Evolutionary conservation across 1,284 basidiomycete genomes (phyloP).

Genomic region (Gomphus bonarii): DNA sequence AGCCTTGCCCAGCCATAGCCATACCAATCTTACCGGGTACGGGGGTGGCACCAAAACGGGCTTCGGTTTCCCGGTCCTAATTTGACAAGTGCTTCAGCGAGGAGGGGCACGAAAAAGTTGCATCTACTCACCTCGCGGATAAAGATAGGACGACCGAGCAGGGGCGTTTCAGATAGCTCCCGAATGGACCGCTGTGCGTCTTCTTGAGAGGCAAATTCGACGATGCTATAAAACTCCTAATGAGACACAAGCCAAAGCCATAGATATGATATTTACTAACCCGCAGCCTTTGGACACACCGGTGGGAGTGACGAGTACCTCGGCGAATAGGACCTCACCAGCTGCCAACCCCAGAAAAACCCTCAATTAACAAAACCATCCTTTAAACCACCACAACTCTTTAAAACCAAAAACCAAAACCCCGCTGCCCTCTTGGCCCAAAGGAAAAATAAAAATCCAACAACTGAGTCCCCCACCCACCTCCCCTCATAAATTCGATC

Average conservation of each 20-base stretch:
- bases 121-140: slow-evolving; percentile 73
- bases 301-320: slow-evolving; percentile 93
- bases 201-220: slow-evolving; percentile 80
- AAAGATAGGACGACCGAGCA: slow-evolving; percentile 89
- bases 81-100: background rate
- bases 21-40: slow-evolving; percentile 89
- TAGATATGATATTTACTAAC: slow-evolving; percentile 36
- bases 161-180: slow-evolving; percentile 78
- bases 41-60: slow-evolving; percentile 87
- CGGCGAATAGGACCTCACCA: slow-evolving; percentile 97
- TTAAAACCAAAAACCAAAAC: slow-evolving; percentile 11
- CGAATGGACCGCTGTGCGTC: slow-evolving; percentile 80
- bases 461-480: slow-evolving; percentile 77
- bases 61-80: slow-evolving; percentile 93
- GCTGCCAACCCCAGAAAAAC: slow-evolving; percentile 77
- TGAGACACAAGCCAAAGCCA: slow-evolving; percentile 2
- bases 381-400: slow-evolving; percentile 45
- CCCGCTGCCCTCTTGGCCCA: slow-evolving; percentile 8
- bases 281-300: slow-evolving; percentile 98
- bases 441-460: slow-evolving; percentile 15
- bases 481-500: slow-evolving; percentile 98
- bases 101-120: background rate
- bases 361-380: slow-evolving; percentile 68
- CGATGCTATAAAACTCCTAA: slow-evolving; percentile 52
- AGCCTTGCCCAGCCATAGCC: slow-evolving; percentile 77